phyloP scores from a whole-genome alignment of 176 grass and related monocot genomes.

The Rhynchospora tenuis region DNA sequence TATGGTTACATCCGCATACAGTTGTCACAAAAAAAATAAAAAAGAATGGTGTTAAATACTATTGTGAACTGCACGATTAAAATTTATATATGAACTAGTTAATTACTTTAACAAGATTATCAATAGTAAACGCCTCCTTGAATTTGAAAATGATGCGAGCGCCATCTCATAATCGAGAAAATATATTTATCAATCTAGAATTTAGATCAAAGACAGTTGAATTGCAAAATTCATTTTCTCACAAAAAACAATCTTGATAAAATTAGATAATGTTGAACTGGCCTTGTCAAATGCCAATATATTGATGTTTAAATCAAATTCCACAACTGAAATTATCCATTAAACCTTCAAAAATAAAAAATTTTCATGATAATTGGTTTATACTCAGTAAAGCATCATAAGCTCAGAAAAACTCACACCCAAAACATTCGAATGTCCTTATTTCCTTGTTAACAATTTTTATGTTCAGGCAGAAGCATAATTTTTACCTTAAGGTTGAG shows the following conservation, averaged over 20 bases:
- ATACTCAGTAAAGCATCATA: neutral
- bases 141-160: neutral
- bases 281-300: neutral
- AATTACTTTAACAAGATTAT: neutral
- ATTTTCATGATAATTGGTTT: neutral
- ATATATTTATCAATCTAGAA: neutral
- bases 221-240: no score
- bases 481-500: constrained; percentile 19
- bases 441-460: neutral
- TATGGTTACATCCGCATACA: neutral
- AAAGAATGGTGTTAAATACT: neutral
- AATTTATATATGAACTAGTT: neutral
- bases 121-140: neutral
- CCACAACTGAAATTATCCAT: no score
- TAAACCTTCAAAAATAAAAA: neutral
- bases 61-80: neutral
- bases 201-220: neutral
- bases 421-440: neutral
- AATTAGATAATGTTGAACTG: neutral
- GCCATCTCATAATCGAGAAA: neutral
- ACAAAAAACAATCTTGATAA: neutral
- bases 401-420: neutral
- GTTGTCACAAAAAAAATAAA: neutral
- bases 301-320: neutral
- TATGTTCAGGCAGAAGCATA: neutral